Base-by-base conservation (phyloP, 2,329 filamentous ascomycete genomes). In the Xylaria multiplex region DNA sequence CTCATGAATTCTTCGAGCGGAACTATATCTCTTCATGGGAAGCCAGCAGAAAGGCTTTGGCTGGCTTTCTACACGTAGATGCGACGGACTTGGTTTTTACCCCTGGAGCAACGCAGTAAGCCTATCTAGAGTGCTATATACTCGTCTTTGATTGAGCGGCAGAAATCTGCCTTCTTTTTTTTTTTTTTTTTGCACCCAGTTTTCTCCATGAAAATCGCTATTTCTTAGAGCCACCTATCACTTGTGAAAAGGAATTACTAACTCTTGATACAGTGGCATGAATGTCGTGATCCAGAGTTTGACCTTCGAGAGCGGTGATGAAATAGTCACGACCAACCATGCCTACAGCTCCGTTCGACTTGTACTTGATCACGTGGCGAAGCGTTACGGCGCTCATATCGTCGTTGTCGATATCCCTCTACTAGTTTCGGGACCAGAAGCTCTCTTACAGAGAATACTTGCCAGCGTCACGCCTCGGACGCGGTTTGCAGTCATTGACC, bases 401-500 rank as follows among this genome's bases (percentile, higher is more conserved):
- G 53, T 66, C 24, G 50, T 66, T 43, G 48, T 49, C 13, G 45
- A 66, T 32, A 30, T 66, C 8, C 64, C 64, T 4, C 37, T 66
- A 5, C 35, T 42, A 19, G 42, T 66, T 0, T 22, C 64, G 24
- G 43, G 35, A 22, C 59, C 53, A 9, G 64, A 66, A 27, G 59
- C 35, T 35, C 30, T 66, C 30, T 24, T 66, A 24, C 40, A 62
- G 37, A n/a, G 59, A 5, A 62, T 66, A 11, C 48, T 66, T 6
- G 52, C 59, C 1, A 50, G 64, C 16, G 64, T 66, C 19, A 66
- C 64, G 14, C 57, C 58, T 40, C 58, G 64, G 8, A 66, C 64
- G n/a, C 43, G 53, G 14, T 66, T 66, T 14, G 64, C 64, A 22
- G 48, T 66, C 30, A 66, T 66, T 43, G 64, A 66, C 49, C 64